Evolutionary conservation across 2,329 filamentous ascomycete species (phyloP).

Genomic region (Tolypocladium nubicola): DNA sequence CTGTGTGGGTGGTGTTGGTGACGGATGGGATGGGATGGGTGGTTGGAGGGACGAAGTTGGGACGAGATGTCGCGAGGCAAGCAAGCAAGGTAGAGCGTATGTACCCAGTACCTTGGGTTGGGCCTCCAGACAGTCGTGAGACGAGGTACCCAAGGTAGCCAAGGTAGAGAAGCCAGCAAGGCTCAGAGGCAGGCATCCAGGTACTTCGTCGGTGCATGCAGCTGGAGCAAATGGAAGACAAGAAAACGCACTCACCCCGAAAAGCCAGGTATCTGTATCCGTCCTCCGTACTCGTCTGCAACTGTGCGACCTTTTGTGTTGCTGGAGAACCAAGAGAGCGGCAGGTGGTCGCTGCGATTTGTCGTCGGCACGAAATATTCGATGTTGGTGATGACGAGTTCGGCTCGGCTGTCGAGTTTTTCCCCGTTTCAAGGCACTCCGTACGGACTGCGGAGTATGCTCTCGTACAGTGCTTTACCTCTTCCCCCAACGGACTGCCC

Average conservation of each 20-base stretch:
- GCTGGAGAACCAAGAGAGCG: background rate
- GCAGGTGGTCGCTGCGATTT: background rate
- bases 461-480: background rate
- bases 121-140: background rate
- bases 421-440: background rate
- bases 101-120: background rate
- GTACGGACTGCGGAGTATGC: background rate
- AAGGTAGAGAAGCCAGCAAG: background rate
- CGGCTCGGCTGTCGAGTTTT: background rate
- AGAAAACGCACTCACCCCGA: background rate
- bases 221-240: background rate
- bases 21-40: background rate
- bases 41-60: background rate
- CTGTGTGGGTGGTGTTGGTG: background rate
- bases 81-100: background rate
- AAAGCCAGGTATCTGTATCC: background rate
- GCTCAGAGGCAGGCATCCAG: background rate
- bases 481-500: background rate
- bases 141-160: background rate
- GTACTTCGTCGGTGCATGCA: background rate
- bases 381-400: background rate
- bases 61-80: background rate
- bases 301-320: background rate
- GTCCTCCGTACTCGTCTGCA: background rate
- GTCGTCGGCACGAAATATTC: background rate